Base-by-base conservation (phyloP, 805 yeast genomes). In the Saccharomycopsis fermentans region DNA sequence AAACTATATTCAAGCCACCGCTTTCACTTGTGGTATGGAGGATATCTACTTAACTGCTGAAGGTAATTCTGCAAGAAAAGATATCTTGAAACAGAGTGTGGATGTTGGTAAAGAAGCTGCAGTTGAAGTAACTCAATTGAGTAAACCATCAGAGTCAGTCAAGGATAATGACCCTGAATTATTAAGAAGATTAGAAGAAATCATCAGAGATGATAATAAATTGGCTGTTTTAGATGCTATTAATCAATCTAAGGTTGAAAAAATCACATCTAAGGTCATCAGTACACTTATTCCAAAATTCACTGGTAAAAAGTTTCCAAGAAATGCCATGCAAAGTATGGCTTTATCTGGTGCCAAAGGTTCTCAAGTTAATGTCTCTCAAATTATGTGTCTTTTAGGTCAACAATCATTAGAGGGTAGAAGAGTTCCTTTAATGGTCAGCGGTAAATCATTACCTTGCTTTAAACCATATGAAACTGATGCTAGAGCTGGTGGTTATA, bases 1-100 rank as follows among this genome's bases (percentile, higher is more conserved):
- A 24, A 90, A 88, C 71, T 94, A 90, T 72, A 90, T 86, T 68
- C 91, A 86, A 81, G 80, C 83, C 75, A 87, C 89, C 59, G 98
- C 97, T 1, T 88, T 94, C 70, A 94, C 99, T 6, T 94, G 99
- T 84, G 99, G 99, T 80, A 95, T 94, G 99, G 99, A 94, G 71
- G 99, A 94, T 76, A 78, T 94, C 71, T 82, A 96, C 70, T 79
- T 95, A 65, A 94, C 98, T 24, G 81, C 72, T 2, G 96, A 89
- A 66, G 99, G 99, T 69, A 91, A 95, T 71, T 68, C 77, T 61
- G 84, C 95, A 92, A 84, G 99, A 77, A 74, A 75, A 14, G 95
- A 90, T 61, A 87, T 94, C 62, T 78, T 95, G 70, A 75, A 81
- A 64, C 83, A 83, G 60, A 83, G 95, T 27, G 80, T 79, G 56